Percentiles rank a stretch among this genome's conserved stretches.
phyloP scores from a whole-genome alignment of 1,284 basidiomycete species.

The Trichosporon ovoides region DNA sequence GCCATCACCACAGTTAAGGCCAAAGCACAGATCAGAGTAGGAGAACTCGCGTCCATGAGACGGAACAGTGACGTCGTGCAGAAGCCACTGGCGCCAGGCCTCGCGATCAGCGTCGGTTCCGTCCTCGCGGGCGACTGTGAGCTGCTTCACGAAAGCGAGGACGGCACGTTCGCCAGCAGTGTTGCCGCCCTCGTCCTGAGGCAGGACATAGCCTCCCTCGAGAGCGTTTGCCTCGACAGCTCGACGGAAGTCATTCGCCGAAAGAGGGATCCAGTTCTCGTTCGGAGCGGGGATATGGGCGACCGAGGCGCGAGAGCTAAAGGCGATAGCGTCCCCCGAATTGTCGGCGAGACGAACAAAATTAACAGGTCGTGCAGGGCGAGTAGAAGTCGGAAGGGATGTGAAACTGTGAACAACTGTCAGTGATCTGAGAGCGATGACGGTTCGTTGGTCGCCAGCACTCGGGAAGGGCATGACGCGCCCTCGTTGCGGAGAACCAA shows the following conservation, averaged over 20 bases:
- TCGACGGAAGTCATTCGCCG: slow-evolving; percentile 30
- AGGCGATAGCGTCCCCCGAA: background rate
- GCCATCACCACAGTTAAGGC: slow-evolving; percentile 23
- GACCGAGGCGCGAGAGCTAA: slow-evolving; percentile 9
- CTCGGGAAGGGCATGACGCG: background rate
- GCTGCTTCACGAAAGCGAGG: slow-evolving; percentile 47
- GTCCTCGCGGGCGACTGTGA: slow-evolving; percentile 36
- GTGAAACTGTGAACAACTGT: slow-evolving; percentile 27
- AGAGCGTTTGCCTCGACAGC: slow-evolving; percentile 40
- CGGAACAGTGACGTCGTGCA: slow-evolving; percentile 34
- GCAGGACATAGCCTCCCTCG: slow-evolving; percentile 39
- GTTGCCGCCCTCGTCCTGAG: slow-evolving; percentile 37
- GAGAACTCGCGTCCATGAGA: slow-evolving; percentile 20
- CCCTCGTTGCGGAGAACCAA: background rate
- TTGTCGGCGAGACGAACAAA: slow-evolving; percentile 35
- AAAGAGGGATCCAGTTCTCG: slow-evolving; percentile 35
- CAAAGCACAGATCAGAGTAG: slow-evolving; percentile 39
- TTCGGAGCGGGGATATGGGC: slow-evolving; percentile 5
- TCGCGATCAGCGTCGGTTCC: slow-evolving; percentile 22
- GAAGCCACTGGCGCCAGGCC: slow-evolving; percentile 42
- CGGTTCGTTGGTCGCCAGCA: background rate
- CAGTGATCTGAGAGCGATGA: background rate
- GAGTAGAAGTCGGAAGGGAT: slow-evolving; percentile 27
- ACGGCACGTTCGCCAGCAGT: slow-evolving; percentile 32
- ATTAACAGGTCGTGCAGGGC: slow-evolving; percentile 36